These are phyloP conservation scores for Calonectria naviculata DNA, from an alignment of 2,329 filamentous ascomycete genomes.

Conservation along the genomic window DNA sequence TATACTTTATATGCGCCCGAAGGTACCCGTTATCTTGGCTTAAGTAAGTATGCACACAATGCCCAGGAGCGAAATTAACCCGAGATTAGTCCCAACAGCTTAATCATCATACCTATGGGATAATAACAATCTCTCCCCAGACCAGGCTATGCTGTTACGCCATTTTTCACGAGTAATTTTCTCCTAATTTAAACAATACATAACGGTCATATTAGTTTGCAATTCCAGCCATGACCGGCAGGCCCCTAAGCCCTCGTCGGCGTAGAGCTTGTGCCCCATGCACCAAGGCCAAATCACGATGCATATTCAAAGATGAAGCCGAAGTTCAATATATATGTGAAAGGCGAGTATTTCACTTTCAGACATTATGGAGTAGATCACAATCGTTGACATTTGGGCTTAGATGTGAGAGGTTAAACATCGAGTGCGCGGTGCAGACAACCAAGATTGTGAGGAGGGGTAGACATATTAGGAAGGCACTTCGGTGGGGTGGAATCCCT, in stretches of 20 bases:
- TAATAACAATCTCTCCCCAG: too few species aligned
- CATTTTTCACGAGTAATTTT: too few species aligned
- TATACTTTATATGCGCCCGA: background rate
- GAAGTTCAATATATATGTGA: conserved; percentile 40
- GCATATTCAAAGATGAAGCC: conserved; percentile 40
- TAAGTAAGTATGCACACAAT: too few species aligned
- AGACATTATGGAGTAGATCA: background rate
- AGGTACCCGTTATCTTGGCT: background rate
- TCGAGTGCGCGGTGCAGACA: conserved; percentile 43
- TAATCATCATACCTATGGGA: background rate
- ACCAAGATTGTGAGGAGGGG: conserved; percentile 44
- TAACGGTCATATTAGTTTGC: background rate
- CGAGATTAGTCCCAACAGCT: background rate
- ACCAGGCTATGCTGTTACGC: background rate
- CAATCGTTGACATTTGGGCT: background rate
- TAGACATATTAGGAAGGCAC: conserved; percentile 41
- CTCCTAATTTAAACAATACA: background rate
- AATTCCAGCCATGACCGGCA: conserved; percentile 20
- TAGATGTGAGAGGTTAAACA: conserved; percentile 41
- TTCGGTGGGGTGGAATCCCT: conserved; percentile 39
- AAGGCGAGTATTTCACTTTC: conserved; percentile 29
- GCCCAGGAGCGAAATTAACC: background rate
- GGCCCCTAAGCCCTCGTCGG: conserved; percentile 42
- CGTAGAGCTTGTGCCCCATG: conserved; percentile 45
- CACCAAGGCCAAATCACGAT: conserved; percentile 42